Evolutionary conservation across 2,329 filamentous ascomycete genomes (phyloP), one percentile per base, ranked within the genome.

Genomic region (Botryotinia globosa): DNA sequence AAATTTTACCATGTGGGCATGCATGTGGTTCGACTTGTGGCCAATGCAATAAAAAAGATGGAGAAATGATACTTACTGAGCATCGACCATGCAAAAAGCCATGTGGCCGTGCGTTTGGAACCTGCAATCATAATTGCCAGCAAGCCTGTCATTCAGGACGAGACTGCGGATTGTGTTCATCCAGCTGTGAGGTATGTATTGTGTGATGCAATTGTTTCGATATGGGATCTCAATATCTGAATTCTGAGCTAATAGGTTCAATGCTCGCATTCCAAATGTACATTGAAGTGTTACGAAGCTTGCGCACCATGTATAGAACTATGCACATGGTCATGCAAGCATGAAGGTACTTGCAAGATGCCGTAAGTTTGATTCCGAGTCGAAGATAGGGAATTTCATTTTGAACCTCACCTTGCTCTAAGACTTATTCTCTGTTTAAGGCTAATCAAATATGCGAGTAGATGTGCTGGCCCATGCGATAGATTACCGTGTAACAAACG

Each of bases 401-500:
- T 4, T 59, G 6, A 45, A 34, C 8, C 9, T 18, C 6, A 7
- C 39, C 16, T n/a, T 51, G 25, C 6, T 51, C 4, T 7, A 51
- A 51, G 25, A 51, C 25, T n/a, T 51, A 12, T 51, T 7, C 25
- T n/a, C 12, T 9, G 16, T 51, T 5, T n/a, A 3, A n/a, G 14
- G 48, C 48, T n/a, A 51, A 51, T 7, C 1, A 51, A n/a, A 51
- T 5, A 51, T n/a, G 48, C 48, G 14, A 51, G 22, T 71, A 71
- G 69, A 65, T 93, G 91, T 74, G 89, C 89, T 0, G 90, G 87
- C 0, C 90, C 91, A 0, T 94, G 91, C 78, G 83, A 91, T 75
- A 86, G 88, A 81, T 77, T 92, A 0, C 91, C 91, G 0, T 94
- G 91, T 78, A 87, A 85, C 0, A 79, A 84, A 75, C 83, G 90